phyloP scores from a whole-genome alignment of 768 basidiomycete species.

The Leccinum fibrillosum region DNA sequence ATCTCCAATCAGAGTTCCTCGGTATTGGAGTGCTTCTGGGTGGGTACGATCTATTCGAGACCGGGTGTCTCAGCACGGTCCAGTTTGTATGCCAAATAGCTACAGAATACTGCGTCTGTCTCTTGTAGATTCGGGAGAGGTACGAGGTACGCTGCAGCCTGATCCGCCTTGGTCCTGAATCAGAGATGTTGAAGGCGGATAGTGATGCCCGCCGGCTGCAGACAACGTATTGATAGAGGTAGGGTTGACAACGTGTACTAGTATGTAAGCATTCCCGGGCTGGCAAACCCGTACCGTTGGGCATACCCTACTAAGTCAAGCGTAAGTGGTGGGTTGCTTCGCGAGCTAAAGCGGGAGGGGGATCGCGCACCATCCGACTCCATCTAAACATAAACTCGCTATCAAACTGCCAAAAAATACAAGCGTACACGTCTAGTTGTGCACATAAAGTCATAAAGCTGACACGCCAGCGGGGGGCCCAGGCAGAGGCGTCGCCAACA shows the following conservation, averaged over 20 bases:
- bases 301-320: background rate
- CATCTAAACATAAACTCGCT: background rate
- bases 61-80: background rate
- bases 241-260: background rate
- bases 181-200: conserved; percentile 33
- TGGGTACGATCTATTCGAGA: too few relatives aligned
- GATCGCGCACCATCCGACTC: background rate
- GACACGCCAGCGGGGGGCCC: conserved; percentile 6
- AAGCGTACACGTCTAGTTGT: background rate
- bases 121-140: conserved; percentile 31
- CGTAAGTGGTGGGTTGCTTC: background rate
- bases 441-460: background rate
- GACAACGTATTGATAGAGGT: background rate
- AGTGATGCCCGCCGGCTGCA: conserved; percentile 17
- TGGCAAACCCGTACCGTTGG: background rate
- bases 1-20: background rate
- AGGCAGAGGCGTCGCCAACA: conserved; percentile 27
- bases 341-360: background rate
- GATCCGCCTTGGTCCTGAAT: conserved; percentile 49
- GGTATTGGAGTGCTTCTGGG: background rate
- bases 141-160: conserved; percentile 39
- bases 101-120: conserved; percentile 36
- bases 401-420: background rate
- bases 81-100: background rate
- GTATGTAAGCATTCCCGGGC: background rate